Conservation (phyloP, 495 filamentous ascomycete genomes). For the Hypoxylon perforatum region DNA sequence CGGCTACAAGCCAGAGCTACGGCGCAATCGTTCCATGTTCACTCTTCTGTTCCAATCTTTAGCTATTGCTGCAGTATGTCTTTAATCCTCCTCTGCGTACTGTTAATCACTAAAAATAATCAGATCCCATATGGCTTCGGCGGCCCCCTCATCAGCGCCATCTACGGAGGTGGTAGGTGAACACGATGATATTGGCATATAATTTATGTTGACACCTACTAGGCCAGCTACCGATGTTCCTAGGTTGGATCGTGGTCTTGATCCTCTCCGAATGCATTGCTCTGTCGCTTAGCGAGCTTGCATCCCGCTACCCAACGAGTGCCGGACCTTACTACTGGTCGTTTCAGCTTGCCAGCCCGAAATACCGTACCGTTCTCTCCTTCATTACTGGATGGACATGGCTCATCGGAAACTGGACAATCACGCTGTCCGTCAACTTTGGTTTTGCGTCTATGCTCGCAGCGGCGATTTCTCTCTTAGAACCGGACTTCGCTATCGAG, state of each 20-base stretch:
- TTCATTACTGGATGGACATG: conserved; percentile 70
- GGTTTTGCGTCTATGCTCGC: conserved; percentile 65
- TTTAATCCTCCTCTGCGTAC: not conserved
- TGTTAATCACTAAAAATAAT: not conserved
- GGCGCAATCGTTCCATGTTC: conserved; percentile 61
- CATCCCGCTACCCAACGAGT: conserved; percentile 65
- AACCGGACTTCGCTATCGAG: conserved; percentile 54
- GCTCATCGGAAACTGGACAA: conserved; percentile 64
- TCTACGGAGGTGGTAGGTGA: conserved; percentile 52
- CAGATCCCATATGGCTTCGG: conserved; percentile 57
- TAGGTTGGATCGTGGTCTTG: conserved; percentile 65
- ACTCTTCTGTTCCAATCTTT: conserved; percentile 54
- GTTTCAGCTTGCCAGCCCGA: conserved; percentile 62
- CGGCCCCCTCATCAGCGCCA: conserved; percentile 50
- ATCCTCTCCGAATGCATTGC: conserved; percentile 67
- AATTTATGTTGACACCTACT: conserved; percentile 2
- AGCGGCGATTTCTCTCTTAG: conserved; percentile 61
- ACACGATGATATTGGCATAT: not conserved
- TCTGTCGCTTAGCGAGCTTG: conserved; percentile 65
- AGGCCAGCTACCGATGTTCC: conserved; percentile 45
- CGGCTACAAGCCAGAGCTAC: conserved; percentile 71
- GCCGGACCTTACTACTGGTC: conserved; percentile 71
- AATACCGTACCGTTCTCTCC: conserved; percentile 59
- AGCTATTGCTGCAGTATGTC: conserved; percentile 57
- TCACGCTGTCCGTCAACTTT: conserved; percentile 69